These are phyloP conservation scores for Isatis lusitanica DNA, from an alignment of 441 rosid species.

Conservation along the genomic window DNA sequence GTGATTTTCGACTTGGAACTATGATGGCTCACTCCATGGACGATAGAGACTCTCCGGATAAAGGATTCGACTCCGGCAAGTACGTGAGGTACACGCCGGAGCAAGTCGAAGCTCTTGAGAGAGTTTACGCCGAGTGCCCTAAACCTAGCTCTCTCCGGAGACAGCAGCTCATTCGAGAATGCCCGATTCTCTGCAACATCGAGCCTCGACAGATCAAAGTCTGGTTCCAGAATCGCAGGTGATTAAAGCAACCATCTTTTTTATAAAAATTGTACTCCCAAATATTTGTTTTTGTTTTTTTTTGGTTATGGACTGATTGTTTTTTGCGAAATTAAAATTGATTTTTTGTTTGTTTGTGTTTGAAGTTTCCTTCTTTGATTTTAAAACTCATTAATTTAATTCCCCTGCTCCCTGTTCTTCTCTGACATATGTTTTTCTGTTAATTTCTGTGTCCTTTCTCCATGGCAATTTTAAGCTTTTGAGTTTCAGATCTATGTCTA, in stretches of 20 bases:
- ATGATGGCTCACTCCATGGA: constrained; percentile 62
- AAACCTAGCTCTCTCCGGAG: constrained; percentile 83
- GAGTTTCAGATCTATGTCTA: constrained; percentile 27
- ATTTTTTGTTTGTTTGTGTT: not conserved
- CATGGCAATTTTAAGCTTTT: constrained; percentile 14
- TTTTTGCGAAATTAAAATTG: not conserved
- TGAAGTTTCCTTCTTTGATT: not conserved
- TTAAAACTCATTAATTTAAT: not conserved
- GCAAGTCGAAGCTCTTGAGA: constrained; percentile 89
- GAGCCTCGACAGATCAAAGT: constrained; percentile 94
- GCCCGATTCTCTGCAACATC: constrained; percentile 78
- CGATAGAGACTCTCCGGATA: constrained; percentile 40
- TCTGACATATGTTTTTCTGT: constrained; percentile 19
- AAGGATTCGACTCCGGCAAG: constrained; percentile 71
- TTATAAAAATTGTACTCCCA: not conserved
- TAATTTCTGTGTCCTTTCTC: constrained; percentile 3
- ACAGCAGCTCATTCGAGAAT: constrained; percentile 84
- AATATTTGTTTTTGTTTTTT: not conserved
- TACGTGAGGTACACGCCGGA: constrained; percentile 89
- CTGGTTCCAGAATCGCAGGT: constrained; percentile 95
- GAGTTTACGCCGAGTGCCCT: constrained; percentile 83
- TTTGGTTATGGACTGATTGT: not conserved
- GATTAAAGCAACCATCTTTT: not conserved
- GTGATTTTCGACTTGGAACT: not conserved
- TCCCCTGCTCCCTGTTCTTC: not conserved